Percentiles rank a stretch among this genome's conserved stretches.
phyloP scores from a whole-genome alignment of 495 filamentous ascomycete genomes.

The Mycothermus thermophilus region DNA sequence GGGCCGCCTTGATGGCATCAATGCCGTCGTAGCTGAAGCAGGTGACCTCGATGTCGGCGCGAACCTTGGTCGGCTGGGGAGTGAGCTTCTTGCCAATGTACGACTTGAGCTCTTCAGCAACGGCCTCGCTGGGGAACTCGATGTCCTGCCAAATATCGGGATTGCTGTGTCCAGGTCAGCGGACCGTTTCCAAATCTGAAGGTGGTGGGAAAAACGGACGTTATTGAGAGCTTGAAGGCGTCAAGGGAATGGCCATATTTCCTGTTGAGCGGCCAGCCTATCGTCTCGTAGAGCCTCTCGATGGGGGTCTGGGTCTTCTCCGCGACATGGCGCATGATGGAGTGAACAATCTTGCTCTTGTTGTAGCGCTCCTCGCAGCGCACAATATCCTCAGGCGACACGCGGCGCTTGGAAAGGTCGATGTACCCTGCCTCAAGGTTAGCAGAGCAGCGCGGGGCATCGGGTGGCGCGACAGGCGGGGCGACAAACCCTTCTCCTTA shows the following conservation, averaged over 20 bases:
- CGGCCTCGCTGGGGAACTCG: constrained; percentile 71
- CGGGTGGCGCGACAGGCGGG: background rate
- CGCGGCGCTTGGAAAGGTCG: constrained; percentile 94
- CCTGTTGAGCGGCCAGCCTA: constrained; percentile 94
- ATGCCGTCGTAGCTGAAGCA: constrained; percentile 98
- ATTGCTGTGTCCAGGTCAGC: constrained; percentile 46
- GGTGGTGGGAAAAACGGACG: constrained; percentile 39
- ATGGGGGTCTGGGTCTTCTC: constrained; percentile 92
- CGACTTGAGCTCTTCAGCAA: constrained; percentile 70
- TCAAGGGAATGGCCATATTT: constrained; percentile 94
- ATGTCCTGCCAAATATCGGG: constrained; percentile 91
- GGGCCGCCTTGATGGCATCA: constrained; percentile 85
- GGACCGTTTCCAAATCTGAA: background rate
- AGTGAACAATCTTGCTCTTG: constrained; percentile 98
- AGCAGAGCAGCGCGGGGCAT: constrained; percentile 8
- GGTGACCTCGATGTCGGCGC: constrained; percentile 93
- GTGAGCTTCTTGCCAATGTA: constrained; percentile 96
- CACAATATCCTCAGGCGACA: constrained; percentile 91
- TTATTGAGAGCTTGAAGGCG: constrained; percentile 97
- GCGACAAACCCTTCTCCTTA: constrained; percentile 71
- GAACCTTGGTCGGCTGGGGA: constrained; percentile 93
- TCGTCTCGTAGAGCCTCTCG: constrained; percentile 80
- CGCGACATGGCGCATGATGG: constrained; percentile 93
- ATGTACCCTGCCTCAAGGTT: constrained; percentile 56
- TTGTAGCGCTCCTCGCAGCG: constrained; percentile 99